These are phyloP conservation scores for Fusarium haematococcum DNA, from an alignment of 2,329 filamentous ascomycete genomes.

Conservation along the genomic window DNA sequence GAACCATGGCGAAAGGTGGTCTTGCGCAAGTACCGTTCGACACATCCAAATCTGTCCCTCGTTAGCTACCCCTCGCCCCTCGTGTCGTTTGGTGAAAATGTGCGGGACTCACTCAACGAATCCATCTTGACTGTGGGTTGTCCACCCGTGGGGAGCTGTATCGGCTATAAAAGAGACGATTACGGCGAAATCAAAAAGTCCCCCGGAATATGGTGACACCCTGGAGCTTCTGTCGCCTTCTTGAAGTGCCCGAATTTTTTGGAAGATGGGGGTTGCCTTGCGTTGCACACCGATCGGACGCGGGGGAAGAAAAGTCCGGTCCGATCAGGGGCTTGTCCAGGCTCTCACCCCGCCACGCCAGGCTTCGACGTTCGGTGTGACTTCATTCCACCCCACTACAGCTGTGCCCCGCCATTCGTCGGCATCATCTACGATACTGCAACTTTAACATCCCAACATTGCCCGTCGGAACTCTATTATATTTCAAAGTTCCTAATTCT, in stretches of 20 bases:
- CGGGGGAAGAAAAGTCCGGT: slow-evolving; percentile 51
- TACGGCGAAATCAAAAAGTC: slow-evolving; percentile 40
- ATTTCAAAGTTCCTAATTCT: neutral
- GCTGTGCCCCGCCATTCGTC: slow-evolving; percentile 38
- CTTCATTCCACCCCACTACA: slow-evolving; percentile 44
- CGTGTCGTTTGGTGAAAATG: slow-evolving; percentile 21
- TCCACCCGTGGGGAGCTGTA: slow-evolving; percentile 45
- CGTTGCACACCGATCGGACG: slow-evolving; percentile 44
- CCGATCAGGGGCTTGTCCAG: slow-evolving; percentile 26
- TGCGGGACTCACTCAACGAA: slow-evolving; percentile 53
- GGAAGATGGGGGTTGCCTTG: slow-evolving; percentile 46
- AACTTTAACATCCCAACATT: neutral
- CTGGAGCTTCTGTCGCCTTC: slow-evolving; percentile 48
- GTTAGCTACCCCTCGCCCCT: slow-evolving; percentile 51
- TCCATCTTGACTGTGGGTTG: slow-evolving; percentile 49
- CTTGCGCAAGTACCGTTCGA: slow-evolving; percentile 74
- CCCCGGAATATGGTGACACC: slow-evolving; percentile 43
- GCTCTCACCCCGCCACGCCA: slow-evolving; percentile 7
- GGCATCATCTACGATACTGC: slow-evolving; percentile 19
- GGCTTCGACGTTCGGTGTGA: slow-evolving; percentile 31
- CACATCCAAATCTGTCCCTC: slow-evolving; percentile 78
- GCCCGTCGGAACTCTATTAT: neutral
- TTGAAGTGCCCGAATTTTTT: slow-evolving; percentile 50
- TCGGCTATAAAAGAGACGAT: slow-evolving; percentile 36
- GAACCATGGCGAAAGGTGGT: slow-evolving; percentile 14